These are phyloP conservation scores for Neoscytalidium dimidiatum DNA, from an alignment of 2,329 filamentous ascomycete genomes.

Conservation along the genomic window DNA sequence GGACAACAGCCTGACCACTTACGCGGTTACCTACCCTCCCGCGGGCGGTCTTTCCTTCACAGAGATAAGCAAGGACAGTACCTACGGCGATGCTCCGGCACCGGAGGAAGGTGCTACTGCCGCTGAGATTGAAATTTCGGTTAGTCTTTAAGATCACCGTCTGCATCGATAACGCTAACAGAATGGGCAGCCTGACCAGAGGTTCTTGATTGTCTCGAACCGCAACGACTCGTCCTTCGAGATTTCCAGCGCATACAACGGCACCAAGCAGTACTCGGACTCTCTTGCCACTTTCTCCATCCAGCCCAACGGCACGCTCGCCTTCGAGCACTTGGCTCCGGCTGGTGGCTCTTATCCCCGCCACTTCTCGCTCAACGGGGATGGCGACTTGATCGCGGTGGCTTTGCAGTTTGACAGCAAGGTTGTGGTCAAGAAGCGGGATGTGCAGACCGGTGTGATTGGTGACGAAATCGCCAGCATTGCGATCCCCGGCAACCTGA, in stretches of 20 bases:
- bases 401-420: conserved; percentile 63
- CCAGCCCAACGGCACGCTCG: conserved; percentile 57
- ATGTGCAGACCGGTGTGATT: conserved; percentile 61
- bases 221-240: conserved; percentile 62
- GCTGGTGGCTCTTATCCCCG: conserved; percentile 67
- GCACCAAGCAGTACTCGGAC: conserved; percentile 47
- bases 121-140: conserved; percentile 61
- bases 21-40: conserved; percentile 54
- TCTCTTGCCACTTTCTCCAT: conserved; percentile 66
- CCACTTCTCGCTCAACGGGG: conserved; percentile 67
- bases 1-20: conserved; percentile 58
- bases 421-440: conserved; percentile 63
- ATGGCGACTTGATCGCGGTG: conserved; percentile 65
- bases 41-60: conserved; percentile 48
- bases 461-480: conserved; percentile 46
- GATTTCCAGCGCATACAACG: conserved; percentile 48
- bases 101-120: conserved; percentile 44
- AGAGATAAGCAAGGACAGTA: conserved; percentile 49
- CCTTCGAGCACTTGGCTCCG: conserved; percentile 59
- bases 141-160: conserved; percentile 40
- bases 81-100: conserved; percentile 31
- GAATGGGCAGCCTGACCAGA: conserved; percentile 43
- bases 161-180: background rate
- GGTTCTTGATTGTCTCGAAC: conserved; percentile 68
- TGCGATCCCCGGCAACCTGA: conserved; percentile 32